Evolutionary conservation across 2,329 filamentous ascomycete genomes (phyloP).

Genomic region (Orbilia oligospora): DNA sequence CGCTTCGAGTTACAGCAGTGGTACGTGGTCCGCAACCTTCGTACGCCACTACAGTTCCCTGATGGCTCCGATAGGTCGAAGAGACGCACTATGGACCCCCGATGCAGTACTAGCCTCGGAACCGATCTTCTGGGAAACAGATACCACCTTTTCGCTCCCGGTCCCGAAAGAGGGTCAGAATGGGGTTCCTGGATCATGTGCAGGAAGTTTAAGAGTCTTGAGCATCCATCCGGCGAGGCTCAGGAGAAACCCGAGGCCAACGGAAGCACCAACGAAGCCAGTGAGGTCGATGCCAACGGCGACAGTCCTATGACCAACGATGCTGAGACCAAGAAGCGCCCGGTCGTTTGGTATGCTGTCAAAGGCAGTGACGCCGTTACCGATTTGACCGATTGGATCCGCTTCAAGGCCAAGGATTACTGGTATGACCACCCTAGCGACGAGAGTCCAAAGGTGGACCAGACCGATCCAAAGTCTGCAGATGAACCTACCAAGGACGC

Average conservation of each 20-base stretch:
- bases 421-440: conserved; percentile 51
- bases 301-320: conserved; percentile 48
- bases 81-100: conserved; percentile 57
- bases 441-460: conserved; percentile 40
- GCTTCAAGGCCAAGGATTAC: conserved; percentile 57
- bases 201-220: conserved; percentile 48
- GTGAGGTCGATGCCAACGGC: conserved; percentile 40
- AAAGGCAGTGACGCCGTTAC: conserved; percentile 56
- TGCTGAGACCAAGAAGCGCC: conserved; percentile 35
- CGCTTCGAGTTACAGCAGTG: conserved; percentile 59
- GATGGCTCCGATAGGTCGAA: conserved; percentile 61
- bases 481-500: conserved; percentile 21
- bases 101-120: conserved; percentile 57
- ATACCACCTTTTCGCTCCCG: conserved; percentile 56
- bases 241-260: conserved; percentile 39
- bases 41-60: conserved; percentile 61
- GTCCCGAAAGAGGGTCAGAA: conserved; percentile 52
- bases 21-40: conserved; percentile 61
- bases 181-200: conserved; percentile 60
- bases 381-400: conserved; percentile 57
- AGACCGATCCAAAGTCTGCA: conserved; percentile 7
- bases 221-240: conserved; percentile 42
- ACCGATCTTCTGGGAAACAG: conserved; percentile 54
- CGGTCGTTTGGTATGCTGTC: conserved; percentile 51
- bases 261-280: not conserved